Conservation (phyloP, 495 filamentous ascomycete species). For the Cryomyces minteri region DNA sequence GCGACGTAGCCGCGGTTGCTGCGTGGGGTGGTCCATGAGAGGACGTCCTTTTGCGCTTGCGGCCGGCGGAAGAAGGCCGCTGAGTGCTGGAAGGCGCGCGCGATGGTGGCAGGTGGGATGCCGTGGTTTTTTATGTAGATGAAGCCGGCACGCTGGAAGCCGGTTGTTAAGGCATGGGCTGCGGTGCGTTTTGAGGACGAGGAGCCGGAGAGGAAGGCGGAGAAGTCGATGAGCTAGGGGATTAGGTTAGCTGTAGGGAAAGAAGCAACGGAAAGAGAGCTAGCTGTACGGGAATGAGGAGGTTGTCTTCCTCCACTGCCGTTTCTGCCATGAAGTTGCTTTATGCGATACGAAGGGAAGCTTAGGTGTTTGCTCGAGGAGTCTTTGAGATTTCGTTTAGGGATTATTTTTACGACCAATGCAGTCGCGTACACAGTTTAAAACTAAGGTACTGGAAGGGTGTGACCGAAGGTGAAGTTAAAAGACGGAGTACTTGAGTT, state of each 20-base stretch:
- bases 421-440: too few relatives aligned
- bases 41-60: constrained; percentile 42
- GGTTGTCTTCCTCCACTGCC: not conserved
- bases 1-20: constrained; percentile 46
- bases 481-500: too few relatives aligned
- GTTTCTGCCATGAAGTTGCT: too few relatives aligned
- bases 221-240: constrained; percentile 69
- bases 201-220: constrained; percentile 47
- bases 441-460: too few relatives aligned
- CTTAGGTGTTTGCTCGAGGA: too few relatives aligned
- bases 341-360: too few relatives aligned
- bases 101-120: constrained; percentile 34
- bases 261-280: too few relatives aligned
- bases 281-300: constrained; percentile 5
- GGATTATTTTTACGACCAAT: too few relatives aligned
- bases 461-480: too few relatives aligned
- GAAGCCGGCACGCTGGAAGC: constrained; percentile 77
- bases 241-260: too few relatives aligned
- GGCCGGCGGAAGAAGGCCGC: constrained; percentile 63
- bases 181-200: constrained; percentile 41
- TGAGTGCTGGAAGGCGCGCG: constrained; percentile 47
- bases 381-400: too few relatives aligned
- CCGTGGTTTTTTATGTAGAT: constrained; percentile 72
- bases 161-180: constrained; percentile 52
- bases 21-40: constrained; percentile 19